These are phyloP conservation scores for Teratosphaeriaceae sp. DNA, from an alignment of 2,329 filamentous ascomycete species.

Conservation along the genomic window DNA sequence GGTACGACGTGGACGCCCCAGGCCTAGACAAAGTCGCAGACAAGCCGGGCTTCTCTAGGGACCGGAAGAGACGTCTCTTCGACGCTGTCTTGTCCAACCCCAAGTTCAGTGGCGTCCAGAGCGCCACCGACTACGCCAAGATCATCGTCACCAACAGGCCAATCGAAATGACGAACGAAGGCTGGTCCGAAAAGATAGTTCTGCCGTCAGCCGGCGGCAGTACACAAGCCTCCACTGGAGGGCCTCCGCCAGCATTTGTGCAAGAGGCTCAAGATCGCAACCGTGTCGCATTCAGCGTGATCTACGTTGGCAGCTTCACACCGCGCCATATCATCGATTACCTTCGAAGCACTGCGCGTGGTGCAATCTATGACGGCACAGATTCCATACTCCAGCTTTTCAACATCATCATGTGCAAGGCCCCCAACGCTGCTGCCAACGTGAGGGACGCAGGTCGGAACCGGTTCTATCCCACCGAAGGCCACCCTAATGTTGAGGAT, in stretches of 20 bases:
- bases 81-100: slow-evolving; percentile 35
- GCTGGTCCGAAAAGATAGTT: slow-evolving; percentile 25
- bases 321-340: slow-evolving; percentile 40
- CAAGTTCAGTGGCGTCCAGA: slow-evolving; percentile 24
- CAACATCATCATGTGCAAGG: slow-evolving; percentile 51
- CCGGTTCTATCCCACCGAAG: slow-evolving; percentile 43
- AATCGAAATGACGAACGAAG: slow-evolving; percentile 15
- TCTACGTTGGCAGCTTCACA: slow-evolving; percentile 29
- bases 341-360: slow-evolving; percentile 29
- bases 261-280: slow-evolving; percentile 22
- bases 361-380: slow-evolving; percentile 37
- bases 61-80: slow-evolving; percentile 44
- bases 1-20: slow-evolving; percentile 34
- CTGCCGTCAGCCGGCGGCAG: slow-evolving; percentile 15
- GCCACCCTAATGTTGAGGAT: slow-evolving; percentile 25
- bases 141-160: slow-evolving; percentile 28
- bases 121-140: slow-evolving; percentile 36
- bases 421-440: slow-evolving; percentile 35
- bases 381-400: slow-evolving; percentile 50
- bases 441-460: slow-evolving; percentile 47
- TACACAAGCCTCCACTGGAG: not conserved
- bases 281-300: slow-evolving; percentile 32
- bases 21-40: not conserved
- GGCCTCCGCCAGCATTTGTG: slow-evolving; percentile 16
- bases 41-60: slow-evolving; percentile 29